Base-by-base conservation (phyloP, 306 rosid genomes). In the Glycyrrhiza uralensis region DNA sequence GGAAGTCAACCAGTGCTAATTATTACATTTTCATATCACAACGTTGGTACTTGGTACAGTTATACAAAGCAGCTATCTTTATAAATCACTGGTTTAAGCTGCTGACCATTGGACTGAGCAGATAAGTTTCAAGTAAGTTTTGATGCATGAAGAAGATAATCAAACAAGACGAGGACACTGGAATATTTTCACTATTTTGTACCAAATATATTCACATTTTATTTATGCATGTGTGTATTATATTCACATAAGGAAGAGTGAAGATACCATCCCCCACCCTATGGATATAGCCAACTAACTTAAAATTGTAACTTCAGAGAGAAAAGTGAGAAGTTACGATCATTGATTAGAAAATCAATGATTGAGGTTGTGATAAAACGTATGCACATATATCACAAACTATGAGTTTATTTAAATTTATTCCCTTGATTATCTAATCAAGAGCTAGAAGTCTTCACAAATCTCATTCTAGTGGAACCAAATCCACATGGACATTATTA, bases 31-130 rank as follows among this genome's bases (percentile, higher is more conserved):
- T 72, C 78, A 50, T 47, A 35, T 66, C 22, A 22, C 29, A 41
- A n/a, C 11, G 12, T 29, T 13, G 24, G 33, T n/a, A n/a, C n/a
- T n/a, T n/a, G n/a, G n/a, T 32, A n/a, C 32, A 64, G 23, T 56
- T 20, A 63, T 35, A 39, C 55, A 55, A 61, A 68, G 55, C 49
- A 68, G 70, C 32, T 56, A 39, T 36, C 55, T 74, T 26, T n/a
- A 69, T 62, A 52, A 54, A 46, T 38, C 26, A 65, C 75, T 12
- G 26, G 14, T 69, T 77, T 69, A 39, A 22, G 32, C 51, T 7
- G 19, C 52, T 63, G 67, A 45, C 22, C 28, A 17, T 38, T 10
- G 23, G 55, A 19, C 15, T 28, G 22, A 32, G 19, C 51, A 26
- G 32, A 39, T 19, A 41, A 55, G 47, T 5, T 49, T 70, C 56